Percentiles rank a stretch among this genome's conserved stretches.
phyloP scores from a whole-genome alignment of 768 basidiomycete species.

The Daedaleopsis sinensis region DNA sequence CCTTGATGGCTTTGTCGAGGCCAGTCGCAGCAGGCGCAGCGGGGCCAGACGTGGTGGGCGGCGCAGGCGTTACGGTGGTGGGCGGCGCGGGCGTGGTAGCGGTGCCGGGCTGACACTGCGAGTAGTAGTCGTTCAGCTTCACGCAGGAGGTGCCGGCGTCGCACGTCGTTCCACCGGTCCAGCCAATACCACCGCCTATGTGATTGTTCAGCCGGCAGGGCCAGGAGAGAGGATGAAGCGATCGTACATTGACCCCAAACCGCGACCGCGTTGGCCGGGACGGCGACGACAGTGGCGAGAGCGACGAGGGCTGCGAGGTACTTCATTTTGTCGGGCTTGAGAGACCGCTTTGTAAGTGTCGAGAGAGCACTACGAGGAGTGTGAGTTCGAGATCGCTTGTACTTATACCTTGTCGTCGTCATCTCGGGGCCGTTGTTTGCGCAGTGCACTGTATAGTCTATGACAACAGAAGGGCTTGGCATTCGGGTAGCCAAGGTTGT shows the following conservation, averaged over 20 bases:
- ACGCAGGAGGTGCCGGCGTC: constrained; percentile 38
- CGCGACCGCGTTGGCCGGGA: constrained; percentile 30
- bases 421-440: background rate
- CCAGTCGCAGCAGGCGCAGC: constrained; percentile 28
- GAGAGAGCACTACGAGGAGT: background rate
- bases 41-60: constrained; percentile 3
- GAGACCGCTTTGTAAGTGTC: background rate
- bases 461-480: background rate
- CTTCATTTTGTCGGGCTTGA: constrained; percentile 22
- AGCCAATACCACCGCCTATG: constrained; percentile 29
- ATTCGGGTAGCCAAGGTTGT: background rate
- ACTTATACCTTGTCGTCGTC: background rate
- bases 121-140: constrained; percentile 36
- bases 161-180: constrained; percentile 37
- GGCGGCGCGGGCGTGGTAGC: constrained; percentile 21
- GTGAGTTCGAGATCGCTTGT: background rate
- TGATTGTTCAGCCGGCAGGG: background rate
- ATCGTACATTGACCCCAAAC: constrained; percentile 41
- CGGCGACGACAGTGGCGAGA: constrained; percentile 21
- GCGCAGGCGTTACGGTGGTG: constrained; percentile 5
- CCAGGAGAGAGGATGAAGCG: constrained; percentile 4
- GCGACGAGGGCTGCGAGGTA: constrained; percentile 27
- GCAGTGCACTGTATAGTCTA: background rate
- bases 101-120: constrained; percentile 35
- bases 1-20: constrained; percentile 28